phyloP scores from a whole-genome alignment of 2,329 filamentous ascomycete species.

The Nemania serpens region DNA sequence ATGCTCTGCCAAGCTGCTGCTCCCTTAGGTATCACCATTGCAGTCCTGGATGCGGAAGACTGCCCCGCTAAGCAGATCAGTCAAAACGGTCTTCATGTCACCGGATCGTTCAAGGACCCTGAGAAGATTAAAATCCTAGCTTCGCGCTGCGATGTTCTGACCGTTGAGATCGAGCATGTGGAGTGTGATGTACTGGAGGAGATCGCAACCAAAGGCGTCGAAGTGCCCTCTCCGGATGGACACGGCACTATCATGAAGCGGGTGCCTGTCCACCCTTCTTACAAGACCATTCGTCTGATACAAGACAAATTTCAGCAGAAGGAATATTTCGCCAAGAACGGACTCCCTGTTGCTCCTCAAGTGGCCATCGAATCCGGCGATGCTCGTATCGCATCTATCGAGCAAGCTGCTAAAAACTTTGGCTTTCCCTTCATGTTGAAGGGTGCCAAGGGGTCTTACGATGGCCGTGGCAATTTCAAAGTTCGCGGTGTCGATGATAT shows the following conservation, averaged over 20 bases:
- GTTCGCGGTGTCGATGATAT: conserved; percentile 52
- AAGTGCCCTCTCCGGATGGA: conserved; percentile 50
- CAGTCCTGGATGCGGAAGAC: conserved; percentile 75
- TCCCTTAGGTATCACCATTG: conserved; percentile 75
- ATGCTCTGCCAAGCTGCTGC: conserved; percentile 91
- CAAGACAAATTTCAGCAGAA: conserved; percentile 96
- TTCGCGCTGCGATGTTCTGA: conserved; percentile 75
- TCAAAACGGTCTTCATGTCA: conserved; percentile 72
- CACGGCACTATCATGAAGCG: conserved; percentile 47
- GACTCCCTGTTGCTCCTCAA: conserved; percentile 75
- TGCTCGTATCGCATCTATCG: conserved; percentile 64
- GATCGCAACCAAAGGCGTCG: conserved; percentile 68
- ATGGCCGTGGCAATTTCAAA: conserved; percentile 75
- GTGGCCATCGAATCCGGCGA: conserved; percentile 62
- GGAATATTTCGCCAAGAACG: conserved; percentile 70
- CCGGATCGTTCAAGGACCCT: conserved; percentile 86
- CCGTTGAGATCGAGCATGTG: conserved; percentile 94
- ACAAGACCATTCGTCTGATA: conserved; percentile 84
- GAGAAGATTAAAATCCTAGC: conserved; percentile 82
- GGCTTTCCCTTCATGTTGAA: conserved; percentile 94
- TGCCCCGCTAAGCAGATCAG: conserved; percentile 87
- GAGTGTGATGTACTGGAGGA: conserved; percentile 89
- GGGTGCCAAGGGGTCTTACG: conserved; percentile 86
- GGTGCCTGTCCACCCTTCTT: conserved; percentile 76
- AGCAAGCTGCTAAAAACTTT: conserved; percentile 64